Base-by-base conservation (phyloP, 1,139 yeast species). In the Lodderomyces oxycetoniae region DNA sequence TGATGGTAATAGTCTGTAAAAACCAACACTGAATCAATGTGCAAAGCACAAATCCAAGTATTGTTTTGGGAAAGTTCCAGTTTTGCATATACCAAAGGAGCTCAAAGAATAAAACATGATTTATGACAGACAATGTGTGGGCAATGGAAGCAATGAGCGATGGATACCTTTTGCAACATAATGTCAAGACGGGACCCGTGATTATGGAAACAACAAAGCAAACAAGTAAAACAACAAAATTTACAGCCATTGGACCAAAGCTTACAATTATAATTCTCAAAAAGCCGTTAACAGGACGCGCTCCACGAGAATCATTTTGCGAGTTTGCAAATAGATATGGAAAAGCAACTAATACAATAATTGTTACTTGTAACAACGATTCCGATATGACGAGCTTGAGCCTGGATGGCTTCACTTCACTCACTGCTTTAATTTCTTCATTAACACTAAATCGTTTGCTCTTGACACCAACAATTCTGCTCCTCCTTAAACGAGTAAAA, bases 31-130 rank as follows among this genome's bases (percentile, higher is more conserved):
- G 82, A 2, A 75, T 46, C 35, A 63, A 46, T 1, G 59, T 43
- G 6, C 69, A 52, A 8, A 67, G 52, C 11, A 67, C 63, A 12
- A 67, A 51, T 1, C 82, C 84, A 11, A 77, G 49, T 1, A 76
- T 42, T 0, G 82, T 62, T 34, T 60, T 59, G 4, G 74, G 55
- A 38, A 74, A 52, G 39, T 71, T 62, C 75, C 79, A 75, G 36
- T 67, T 67, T 41, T 79, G 80, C 11, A 67, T 53, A 28, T 67
- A 55, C 69, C 79, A 71, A 26, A 77, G 53, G 8, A 74, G 39
- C 38, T 74, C 75, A 50, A 76, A 74, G 30, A 65, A 63, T 1
- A 63, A 9, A 1, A 73, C 40, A 46, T 77, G 71, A 30, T 59
- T 64, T 4, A 69, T 9, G 1, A 74, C 46, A 0, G 74, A 67